Percentiles rank a stretch among this genome's conserved stretches.
Evolutionary conservation across 352 stramenopile species (phyloP).

Genomic region (Sclerospora graminicola): DNA sequence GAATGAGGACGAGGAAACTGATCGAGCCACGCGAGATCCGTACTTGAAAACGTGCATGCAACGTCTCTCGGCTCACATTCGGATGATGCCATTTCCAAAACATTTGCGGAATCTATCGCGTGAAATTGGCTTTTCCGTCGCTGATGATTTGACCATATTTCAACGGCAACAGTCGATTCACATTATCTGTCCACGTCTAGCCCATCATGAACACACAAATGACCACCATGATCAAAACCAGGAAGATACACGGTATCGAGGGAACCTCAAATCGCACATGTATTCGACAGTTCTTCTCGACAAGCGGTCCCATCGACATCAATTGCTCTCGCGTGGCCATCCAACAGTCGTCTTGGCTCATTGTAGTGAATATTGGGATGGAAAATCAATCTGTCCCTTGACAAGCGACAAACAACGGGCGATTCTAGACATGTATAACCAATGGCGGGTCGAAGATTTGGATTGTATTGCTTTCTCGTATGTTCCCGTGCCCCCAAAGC

Average conservation of each 20-base stretch:
- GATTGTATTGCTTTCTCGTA: slow-evolving; percentile 81
- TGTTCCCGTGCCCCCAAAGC: slow-evolving; percentile 63
- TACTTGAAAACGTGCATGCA: slow-evolving; percentile 60
- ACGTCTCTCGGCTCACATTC: slow-evolving; percentile 68
- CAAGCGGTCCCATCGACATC: slow-evolving; percentile 66
- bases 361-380: slow-evolving; percentile 82
- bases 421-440: slow-evolving; percentile 85
- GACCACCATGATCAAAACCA: slow-evolving; percentile 81
- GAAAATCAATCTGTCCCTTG: slow-evolving; percentile 79
- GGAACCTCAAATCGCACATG: slow-evolving; percentile 79
- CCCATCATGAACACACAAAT: slow-evolving; percentile 74
- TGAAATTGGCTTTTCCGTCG: slow-evolving; percentile 72
- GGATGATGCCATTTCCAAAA: slow-evolving; percentile 77
- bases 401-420: slow-evolving; percentile 64
- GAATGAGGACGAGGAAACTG: no score
- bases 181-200: slow-evolving; percentile 71
- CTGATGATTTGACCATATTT: slow-evolving; percentile 55
- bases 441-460: slow-evolving; percentile 81
- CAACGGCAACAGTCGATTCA: slow-evolving; percentile 64
- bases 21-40: slow-evolving; percentile 23
- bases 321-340: slow-evolving; percentile 70
- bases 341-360: slow-evolving; percentile 61
- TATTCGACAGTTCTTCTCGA: slow-evolving; percentile 81
- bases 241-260: slow-evolving; percentile 73
- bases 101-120: slow-evolving; percentile 68